Evolutionary conservation across 495 filamentous ascomycete species (phyloP), one percentile per base, ranked within the genome.

Genomic region (Xylaria acuta): DNA sequence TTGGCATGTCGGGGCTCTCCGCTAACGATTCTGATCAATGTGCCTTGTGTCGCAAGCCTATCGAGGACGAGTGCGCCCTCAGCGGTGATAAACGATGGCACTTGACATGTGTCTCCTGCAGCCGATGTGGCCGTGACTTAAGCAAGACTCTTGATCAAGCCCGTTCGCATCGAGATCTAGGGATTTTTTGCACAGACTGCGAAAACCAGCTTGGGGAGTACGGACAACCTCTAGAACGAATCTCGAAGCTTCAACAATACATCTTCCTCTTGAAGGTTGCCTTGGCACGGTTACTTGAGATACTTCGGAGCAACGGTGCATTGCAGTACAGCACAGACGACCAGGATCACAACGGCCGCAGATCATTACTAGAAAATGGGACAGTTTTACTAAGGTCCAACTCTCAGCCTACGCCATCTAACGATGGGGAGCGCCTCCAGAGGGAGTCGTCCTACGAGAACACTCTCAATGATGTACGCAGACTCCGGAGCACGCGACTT

Each of bases 231-330:
- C 77, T 85, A 62, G 90, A 90, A 53, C 88, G 86, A 43, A 88
- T 97, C 32, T 90, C 93, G 16, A 92, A 95, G 77, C 85, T 99
- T 65, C 91, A 94, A 78, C 96, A 98, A 81, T 99, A 97, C 76
- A 90, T 98, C 16, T 98, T 97, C 80, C 84, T 99, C 53, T 84
- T 99, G 41, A 89, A 92, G 77, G 95, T 98, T 36, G 96, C 97
- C 49, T 90, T 98, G 62, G 97, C 97, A 9, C 88, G 97, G 67
- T 86, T 99, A 43, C 86, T 99, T 47, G 90, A 94, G 22, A 97
- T 95, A 25, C 88, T 99, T 56, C 90, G 93, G 69, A 90, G 86
- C 66, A 94, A 89, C 72, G 94, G 94, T 64, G 92, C 92, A 25
- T 81, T 99, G 62, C 91, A 93, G 51, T 72, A 72, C 53, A 30